These are phyloP conservation scores for Magnusiomyces magnusii DNA, from an alignment of 1,139 yeast genomes.

Conservation along the genomic window DNA sequence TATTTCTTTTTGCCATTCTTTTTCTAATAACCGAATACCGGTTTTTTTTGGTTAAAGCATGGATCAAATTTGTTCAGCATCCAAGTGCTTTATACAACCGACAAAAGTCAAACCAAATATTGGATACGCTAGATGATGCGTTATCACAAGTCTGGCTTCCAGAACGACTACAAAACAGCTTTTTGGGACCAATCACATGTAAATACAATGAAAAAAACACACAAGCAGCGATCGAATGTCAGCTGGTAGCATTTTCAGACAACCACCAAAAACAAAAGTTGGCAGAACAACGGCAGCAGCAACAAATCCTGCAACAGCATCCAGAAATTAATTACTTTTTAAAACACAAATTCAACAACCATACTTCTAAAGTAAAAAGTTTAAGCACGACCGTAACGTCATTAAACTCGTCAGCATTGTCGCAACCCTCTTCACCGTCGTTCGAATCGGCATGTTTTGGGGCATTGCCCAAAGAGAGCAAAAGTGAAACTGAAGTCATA, in stretches of 20 bases:
- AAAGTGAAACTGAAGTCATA: no score
- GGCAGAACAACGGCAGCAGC: background rate
- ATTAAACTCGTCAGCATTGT: no score
- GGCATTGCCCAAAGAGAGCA: no score
- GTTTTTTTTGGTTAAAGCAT: conserved; percentile 10
- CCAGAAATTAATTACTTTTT: background rate
- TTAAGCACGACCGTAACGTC: no score
- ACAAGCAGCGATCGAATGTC: background rate
- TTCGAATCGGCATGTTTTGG: no score
- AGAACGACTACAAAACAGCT: conserved; percentile 12
- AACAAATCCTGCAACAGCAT: background rate
- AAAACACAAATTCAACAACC: no score
- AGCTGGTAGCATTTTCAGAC: background rate
- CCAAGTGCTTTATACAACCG: conserved; percentile 10
- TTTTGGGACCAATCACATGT: conserved; percentile 4
- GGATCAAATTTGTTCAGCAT: conserved; percentile 11
- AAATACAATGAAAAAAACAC: background rate
- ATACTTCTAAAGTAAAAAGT: no score
- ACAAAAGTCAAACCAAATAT: conserved; percentile 11
- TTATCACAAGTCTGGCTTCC: conserved; percentile 13
- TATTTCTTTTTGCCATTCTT: conserved; percentile 11
- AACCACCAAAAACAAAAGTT: background rate
- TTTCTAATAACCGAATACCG: conserved; percentile 15
- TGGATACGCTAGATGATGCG: conserved; percentile 14
- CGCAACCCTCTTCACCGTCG: no score